Evolutionary conservation across 768 basidiomycete species (phyloP), one percentile per base, ranked within the genome.

Genomic region (Tricholoma flavovirens): DNA sequence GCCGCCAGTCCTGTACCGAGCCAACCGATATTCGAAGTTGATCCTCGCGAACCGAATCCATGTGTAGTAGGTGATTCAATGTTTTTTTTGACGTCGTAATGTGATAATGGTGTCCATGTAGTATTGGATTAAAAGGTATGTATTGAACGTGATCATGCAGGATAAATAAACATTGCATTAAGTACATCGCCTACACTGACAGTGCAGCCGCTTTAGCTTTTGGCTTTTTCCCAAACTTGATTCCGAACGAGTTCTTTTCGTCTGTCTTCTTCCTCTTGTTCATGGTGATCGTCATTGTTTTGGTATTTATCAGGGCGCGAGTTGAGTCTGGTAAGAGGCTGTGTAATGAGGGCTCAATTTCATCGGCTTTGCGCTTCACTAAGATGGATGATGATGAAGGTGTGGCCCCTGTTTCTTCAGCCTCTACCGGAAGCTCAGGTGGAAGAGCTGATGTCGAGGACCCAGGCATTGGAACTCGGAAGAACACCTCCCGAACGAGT

Each of bases 321-420:
- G 84, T 78, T 19, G 83, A 77, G 49, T 86, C 86, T 2, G 88
- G 83, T 30, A 93, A 72, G 0, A 93, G 74, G 55, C 78, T 84
- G 55, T 83, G 77, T 56, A 91, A 66, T 11, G 84, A 80, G 1
- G 91, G 90, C 61, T 93, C 90, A 19, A 78, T 67, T n/a, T 83
- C 83, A 22, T 85, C 89, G 5, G 90, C 91, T 66, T 92, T 93
- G 52, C 92, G 84, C 73, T 94, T 94, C 35, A 93, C 79, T n/a
- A 89, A 91, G 49, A 93, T 70, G 3, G 76, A 62, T 3, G 60
- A 59, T 62, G 19, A 60, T 42, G 61, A 58, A 6, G 57, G 51
- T 3, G 54, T 11, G 24, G n/a, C 22, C 9, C 57, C 62, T 10
- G 66, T 57, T 9, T 59, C 61, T 42, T 8, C 26, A 9, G 57